Conservation (phyloP, 1,139 yeast genomes). For the Lodderomyces elongisporus region DNA sequence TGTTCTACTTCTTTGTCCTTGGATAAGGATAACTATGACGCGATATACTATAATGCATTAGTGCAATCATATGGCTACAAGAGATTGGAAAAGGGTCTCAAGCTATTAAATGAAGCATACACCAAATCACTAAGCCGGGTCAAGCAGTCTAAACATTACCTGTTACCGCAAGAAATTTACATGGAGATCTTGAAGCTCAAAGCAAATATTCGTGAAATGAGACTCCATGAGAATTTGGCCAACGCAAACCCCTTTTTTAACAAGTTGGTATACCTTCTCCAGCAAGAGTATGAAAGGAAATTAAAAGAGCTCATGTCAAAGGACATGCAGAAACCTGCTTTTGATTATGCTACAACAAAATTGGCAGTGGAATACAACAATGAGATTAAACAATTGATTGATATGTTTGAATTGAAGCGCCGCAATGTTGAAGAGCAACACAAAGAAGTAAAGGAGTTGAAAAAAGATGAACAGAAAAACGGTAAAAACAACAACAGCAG, state of each 20-base stretch:
- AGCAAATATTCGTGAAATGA: conserved; percentile 3
- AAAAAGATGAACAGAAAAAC: too few species aligned
- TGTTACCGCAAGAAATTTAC: conserved; percentile 17
- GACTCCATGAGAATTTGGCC: conserved; percentile 15
- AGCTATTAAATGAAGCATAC: conserved; percentile 25
- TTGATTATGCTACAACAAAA: conserved; percentile 17
- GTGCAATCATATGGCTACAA: conserved; percentile 21
- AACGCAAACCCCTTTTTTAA: conserved; percentile 19
- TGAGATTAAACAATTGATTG: conserved; percentile 19
- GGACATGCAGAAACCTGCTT: conserved; percentile 14
- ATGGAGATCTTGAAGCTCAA: conserved; percentile 18
- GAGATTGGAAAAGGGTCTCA: conserved; percentile 23
- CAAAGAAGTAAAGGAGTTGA: neutral
- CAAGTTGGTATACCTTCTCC: conserved; percentile 20
- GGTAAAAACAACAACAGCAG: neutral
- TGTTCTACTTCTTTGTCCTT: conserved; percentile 25
- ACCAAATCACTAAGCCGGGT: conserved; percentile 20
- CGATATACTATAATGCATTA: conserved; percentile 23
- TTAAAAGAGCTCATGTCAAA: conserved; percentile 12
- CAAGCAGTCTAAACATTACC: conserved; percentile 16
- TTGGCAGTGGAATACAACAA: conserved; percentile 18
- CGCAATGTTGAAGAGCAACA: conserved; percentile 15
- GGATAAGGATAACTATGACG: conserved; percentile 18
- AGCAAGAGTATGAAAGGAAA: conserved; percentile 15
- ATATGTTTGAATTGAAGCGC: conserved; percentile 15